These are phyloP conservation scores for Austroboletus olivaceoglutinosus DNA, from an alignment of 1,284 basidiomycete species.

Conservation along the genomic window DNA sequence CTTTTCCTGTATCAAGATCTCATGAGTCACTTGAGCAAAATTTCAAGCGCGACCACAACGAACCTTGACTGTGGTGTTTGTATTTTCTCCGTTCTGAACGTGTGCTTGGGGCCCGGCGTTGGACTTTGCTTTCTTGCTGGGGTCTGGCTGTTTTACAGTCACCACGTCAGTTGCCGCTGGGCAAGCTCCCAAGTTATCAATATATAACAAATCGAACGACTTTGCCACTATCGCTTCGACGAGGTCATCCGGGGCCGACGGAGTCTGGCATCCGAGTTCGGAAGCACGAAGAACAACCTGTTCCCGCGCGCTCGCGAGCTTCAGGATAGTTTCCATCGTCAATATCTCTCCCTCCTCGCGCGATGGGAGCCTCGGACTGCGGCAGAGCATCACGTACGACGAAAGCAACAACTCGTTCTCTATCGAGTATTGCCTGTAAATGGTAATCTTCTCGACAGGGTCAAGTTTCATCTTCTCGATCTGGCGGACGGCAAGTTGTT, in stretches of 20 bases:
- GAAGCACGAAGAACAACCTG: slow-evolving; percentile 42
- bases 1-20: background rate
- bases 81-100: no score
- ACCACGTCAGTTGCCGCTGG: background rate
- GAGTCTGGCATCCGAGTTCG: slow-evolving; percentile 41
- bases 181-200: background rate
- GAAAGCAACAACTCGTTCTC: slow-evolving; percentile 53
- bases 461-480: slow-evolving; percentile 58
- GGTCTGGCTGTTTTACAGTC: slow-evolving; percentile 1
- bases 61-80: slow-evolving; percentile 4
- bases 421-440: slow-evolving; percentile 49
- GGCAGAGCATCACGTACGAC: slow-evolving; percentile 55
- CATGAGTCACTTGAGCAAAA: background rate
- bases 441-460: slow-evolving; percentile 60
- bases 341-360: slow-evolving; percentile 55
- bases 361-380: slow-evolving; percentile 53
- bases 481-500: slow-evolving; percentile 56
- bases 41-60: background rate
- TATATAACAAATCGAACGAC: slow-evolving; percentile 29
- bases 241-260: slow-evolving; percentile 37
- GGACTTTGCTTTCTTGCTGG: background rate
- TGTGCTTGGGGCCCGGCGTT: background rate
- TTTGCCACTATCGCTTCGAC: slow-evolving; percentile 34
- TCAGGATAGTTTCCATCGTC: slow-evolving; percentile 57
- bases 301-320: slow-evolving; percentile 59